Conservation (phyloP, 495 filamentous ascomycete species). For the Barbatosphaeria neglecta region DNA sequence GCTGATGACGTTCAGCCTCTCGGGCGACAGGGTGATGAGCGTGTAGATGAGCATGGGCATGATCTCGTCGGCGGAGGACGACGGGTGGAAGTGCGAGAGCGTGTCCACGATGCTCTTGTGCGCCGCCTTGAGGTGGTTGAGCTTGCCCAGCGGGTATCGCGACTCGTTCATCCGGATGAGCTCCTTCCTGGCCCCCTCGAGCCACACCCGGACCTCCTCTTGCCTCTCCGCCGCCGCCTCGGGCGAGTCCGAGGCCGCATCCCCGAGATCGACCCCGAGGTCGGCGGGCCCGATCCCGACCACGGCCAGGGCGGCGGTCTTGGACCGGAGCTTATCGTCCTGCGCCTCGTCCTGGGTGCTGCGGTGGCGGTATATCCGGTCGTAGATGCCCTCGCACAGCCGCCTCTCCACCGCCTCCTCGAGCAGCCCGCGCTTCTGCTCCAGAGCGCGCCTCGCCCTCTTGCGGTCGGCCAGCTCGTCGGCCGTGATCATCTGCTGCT, state of each 20-base stretch:
- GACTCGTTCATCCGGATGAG: constrained; percentile 77
- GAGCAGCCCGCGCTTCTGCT: constrained; percentile 59
- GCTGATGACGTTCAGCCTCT: constrained; percentile 81
- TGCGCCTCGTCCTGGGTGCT: constrained; percentile 89
- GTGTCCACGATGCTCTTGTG: constrained; percentile 94
- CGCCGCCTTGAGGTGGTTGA: constrained; percentile 73
- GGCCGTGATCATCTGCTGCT: constrained; percentile 87
- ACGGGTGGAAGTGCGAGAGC: constrained; percentile 62
- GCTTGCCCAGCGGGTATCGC: constrained; percentile 79
- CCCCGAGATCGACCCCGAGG: constrained; percentile 65
- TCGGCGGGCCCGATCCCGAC: constrained; percentile 84
- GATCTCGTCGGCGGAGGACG: constrained; percentile 93
- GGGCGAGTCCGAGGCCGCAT: constrained; percentile 27
- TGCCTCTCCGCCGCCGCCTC: constrained; percentile 49
- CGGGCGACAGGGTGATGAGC: constrained; percentile 78
- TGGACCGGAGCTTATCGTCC: constrained; percentile 89
- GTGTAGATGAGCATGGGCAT: constrained; percentile 93
- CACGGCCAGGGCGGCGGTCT: constrained; percentile 79
- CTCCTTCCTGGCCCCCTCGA: constrained; percentile 62
- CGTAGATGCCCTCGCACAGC: constrained; percentile 79
- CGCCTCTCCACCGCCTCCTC: constrained; percentile 89
- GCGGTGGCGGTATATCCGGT: constrained; percentile 79
- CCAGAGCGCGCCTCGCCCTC: constrained; percentile 63
- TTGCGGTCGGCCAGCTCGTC: constrained; percentile 71
- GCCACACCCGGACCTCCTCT: constrained; percentile 56